Conservation (phyloP, 208 protist species). For the Trypanosoma rangeli region DNA sequence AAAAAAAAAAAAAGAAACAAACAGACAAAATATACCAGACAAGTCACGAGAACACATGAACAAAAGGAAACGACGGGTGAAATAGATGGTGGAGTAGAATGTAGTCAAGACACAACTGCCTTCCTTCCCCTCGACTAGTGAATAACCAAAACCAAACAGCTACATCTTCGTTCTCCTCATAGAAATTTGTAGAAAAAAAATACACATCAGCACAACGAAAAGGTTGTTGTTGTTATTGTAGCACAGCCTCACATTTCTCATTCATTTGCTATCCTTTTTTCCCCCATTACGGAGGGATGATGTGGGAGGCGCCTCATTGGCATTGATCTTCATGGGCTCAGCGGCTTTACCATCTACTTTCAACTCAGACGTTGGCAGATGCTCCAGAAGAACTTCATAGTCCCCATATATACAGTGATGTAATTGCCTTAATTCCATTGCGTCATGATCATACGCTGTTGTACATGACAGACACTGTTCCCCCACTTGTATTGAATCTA, state of each 20-base stretch:
- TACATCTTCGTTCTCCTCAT: too few relatives aligned
- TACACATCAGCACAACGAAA: background rate
- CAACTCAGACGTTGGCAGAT: background rate
- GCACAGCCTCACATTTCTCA: background rate
- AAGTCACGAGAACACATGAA: background rate
- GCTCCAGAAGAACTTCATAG: background rate
- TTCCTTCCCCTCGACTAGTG: background rate
- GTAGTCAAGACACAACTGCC: too few relatives aligned
- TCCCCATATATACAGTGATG: background rate
- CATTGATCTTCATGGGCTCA: background rate
- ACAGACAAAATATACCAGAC: background rate
- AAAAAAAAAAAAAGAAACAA: background rate
- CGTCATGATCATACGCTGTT: background rate
- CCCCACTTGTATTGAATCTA: slow-evolving; percentile 2
- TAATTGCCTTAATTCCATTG: too few relatives aligned
- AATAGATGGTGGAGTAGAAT: too few relatives aligned
- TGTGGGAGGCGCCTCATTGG: background rate
- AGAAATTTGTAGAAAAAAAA: background rate
- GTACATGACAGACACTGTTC: background rate
- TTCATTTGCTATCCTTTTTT: background rate
- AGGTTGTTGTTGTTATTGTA: background rate
- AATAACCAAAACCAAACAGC: background rate
- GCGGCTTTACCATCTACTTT: background rate
- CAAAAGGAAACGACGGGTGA: background rate
- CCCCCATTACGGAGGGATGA: background rate